Evolutionary conservation across 768 basidiomycete species (phyloP).

Genomic region (Tubosaeta sp.): DNA sequence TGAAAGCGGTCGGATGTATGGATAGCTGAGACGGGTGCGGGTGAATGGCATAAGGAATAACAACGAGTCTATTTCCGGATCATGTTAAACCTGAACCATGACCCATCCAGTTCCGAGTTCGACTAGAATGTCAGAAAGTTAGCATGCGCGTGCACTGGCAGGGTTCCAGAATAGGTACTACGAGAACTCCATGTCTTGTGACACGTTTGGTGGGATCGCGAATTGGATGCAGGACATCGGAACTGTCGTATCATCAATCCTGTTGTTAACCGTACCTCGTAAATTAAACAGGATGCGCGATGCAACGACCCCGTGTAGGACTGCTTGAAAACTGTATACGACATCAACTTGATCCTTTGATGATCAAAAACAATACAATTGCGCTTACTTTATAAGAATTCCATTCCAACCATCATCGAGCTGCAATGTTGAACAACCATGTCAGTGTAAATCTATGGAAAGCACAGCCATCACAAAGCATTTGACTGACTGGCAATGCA

Average conservation of each 20-base stretch:
- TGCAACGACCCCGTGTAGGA: slow-evolving; percentile 8
- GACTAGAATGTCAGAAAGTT: too few relatives aligned
- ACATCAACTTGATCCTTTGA: background rate
- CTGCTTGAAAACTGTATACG: slow-evolving; percentile 6
- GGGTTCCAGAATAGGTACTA: background rate
- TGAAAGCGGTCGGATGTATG: too few relatives aligned
- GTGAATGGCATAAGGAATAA: too few relatives aligned
- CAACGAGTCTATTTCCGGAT: too few relatives aligned
- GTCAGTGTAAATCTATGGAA: background rate
- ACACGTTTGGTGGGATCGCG: background rate
- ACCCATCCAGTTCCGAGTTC: too few relatives aligned
- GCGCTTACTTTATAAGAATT: background rate
- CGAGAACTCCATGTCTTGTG: background rate
- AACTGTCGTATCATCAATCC: background rate
- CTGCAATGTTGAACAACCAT: background rate
- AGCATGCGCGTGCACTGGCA: too few relatives aligned
- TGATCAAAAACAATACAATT: background rate
- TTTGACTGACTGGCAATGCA: background rate
- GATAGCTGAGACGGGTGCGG: too few relatives aligned
- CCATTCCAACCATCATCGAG: background rate
- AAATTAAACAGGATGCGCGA: slow-evolving; percentile 11
- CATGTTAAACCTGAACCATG: too few relatives aligned
- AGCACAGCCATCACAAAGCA: background rate
- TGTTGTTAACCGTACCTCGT: background rate
- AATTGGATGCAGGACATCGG: background rate